Evolutionary conservation across 2,329 filamentous ascomycete genomes (phyloP).

Genomic region (Fusarium sp.): DNA sequence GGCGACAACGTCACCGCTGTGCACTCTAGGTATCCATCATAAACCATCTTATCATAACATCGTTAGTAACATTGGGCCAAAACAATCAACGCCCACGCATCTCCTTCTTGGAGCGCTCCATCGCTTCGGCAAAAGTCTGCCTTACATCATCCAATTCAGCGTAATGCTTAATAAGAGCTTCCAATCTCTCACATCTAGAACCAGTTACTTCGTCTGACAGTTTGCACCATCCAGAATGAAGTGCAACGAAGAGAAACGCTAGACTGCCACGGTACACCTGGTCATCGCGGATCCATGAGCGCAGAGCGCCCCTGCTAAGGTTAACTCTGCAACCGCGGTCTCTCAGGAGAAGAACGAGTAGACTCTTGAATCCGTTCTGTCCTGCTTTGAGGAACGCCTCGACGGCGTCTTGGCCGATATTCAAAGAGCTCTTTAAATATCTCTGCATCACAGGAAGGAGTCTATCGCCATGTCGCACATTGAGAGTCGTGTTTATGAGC

Average conservation of each 20-base stretch:
- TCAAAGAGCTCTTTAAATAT: slow-evolving; percentile 16
- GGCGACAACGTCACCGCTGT: slow-evolving; percentile 9
- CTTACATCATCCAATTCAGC: slow-evolving; percentile 29
- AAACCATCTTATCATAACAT: slow-evolving; percentile 23
- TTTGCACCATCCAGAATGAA: slow-evolving; percentile 26
- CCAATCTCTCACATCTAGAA: slow-evolving; percentile 18
- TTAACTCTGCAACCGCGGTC: slow-evolving; percentile 24
- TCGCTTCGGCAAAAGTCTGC: slow-evolving; percentile 20
- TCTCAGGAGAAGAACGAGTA: slow-evolving; percentile 20
- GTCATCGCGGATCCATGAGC: slow-evolving; percentile 27
- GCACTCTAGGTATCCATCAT: slow-evolving; percentile 3
- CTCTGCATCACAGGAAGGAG: slow-evolving; percentile 22
- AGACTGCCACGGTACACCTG: slow-evolving; percentile 20
- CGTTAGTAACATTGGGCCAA: slow-evolving; percentile 11
- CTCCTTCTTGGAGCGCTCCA: slow-evolving; percentile 29
- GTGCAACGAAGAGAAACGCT: slow-evolving; percentile 27
- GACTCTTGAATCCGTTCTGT: slow-evolving; percentile 24
- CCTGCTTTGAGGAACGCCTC: slow-evolving; percentile 27
- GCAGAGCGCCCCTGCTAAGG: slow-evolving; percentile 19
- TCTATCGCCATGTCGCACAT: slow-evolving; percentile 20
- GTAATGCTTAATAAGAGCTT: slow-evolving; percentile 21
- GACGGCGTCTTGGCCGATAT: slow-evolving; percentile 16
- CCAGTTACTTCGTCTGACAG: slow-evolving; percentile 12
- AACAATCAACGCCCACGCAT: slow-evolving; percentile 11
- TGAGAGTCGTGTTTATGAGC: slow-evolving; percentile 29